A percentile compares a stretch with the other conserved stretches of the same genome.
These are phyloP conservation scores for Lasiodiplodia gonubiensis DNA, from an alignment of 2,329 filamentous ascomycete genomes.

Conservation along the genomic window DNA sequence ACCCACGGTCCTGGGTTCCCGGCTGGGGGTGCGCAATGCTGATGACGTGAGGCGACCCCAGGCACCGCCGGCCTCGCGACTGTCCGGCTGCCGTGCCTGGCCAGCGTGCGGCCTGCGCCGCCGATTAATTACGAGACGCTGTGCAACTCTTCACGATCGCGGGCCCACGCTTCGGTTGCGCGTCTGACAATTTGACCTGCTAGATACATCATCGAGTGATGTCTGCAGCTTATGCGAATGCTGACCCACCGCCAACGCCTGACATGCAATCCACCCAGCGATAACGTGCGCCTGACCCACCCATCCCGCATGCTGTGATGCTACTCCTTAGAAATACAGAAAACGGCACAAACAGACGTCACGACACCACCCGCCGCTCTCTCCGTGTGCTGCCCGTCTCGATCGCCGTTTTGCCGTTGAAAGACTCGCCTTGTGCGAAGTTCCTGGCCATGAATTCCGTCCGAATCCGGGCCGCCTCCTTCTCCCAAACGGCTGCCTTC, in stretches of 20 bases:
- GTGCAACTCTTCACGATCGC: slow-evolving; percentile 1
- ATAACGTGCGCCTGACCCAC: slow-evolving; percentile 11
- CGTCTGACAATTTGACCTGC: neutral
- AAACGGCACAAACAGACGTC: slow-evolving; percentile 1
- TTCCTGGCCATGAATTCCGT: slow-evolving; percentile 45
- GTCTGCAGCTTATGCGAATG: neutral
- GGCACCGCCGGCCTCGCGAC: neutral
- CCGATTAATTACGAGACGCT: neutral
- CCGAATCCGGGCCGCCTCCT: slow-evolving; percentile 60
- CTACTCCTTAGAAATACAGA: slow-evolving; percentile 10
- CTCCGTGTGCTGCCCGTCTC: slow-evolving; percentile 45
- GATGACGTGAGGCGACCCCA: slow-evolving; percentile 13
- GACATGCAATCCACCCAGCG: slow-evolving; percentile 6
- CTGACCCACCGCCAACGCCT: slow-evolving; percentile 5
- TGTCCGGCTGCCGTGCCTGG: slow-evolving; percentile 9
- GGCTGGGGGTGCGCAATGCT: slow-evolving; percentile 16
- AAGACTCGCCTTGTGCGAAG: slow-evolving; percentile 31
- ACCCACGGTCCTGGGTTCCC: slow-evolving; percentile 24
- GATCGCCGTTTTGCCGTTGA: slow-evolving; percentile 46
- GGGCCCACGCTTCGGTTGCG: neutral
- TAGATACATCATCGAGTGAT: neutral
- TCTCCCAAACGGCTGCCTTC: slow-evolving; percentile 74
- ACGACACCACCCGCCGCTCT: slow-evolving; percentile 38
- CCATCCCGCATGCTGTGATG: slow-evolving; percentile 3
- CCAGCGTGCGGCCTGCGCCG: slow-evolving; percentile 12